Evolutionary conservation across 106 monocot genomes (phyloP), one percentile per base, ranked within the genome.

Genomic region (Allium cepa): DNA sequence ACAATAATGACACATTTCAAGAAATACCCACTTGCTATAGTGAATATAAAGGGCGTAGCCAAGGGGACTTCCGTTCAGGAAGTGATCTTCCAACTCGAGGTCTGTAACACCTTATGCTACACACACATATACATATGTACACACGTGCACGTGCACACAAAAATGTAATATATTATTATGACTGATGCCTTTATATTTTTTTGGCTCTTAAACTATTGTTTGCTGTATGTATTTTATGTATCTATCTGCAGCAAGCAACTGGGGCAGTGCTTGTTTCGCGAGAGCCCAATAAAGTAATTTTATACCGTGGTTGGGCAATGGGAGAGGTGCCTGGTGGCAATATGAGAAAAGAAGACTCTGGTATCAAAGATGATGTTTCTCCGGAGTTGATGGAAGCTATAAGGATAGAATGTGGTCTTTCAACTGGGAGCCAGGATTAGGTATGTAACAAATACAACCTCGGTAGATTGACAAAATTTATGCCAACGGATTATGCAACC

Each of bases 11-110:
- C 87, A n/a, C 97, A 92, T 75, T 97, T 97, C 74, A 72, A 70
- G 73, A 97, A 90, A 80, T 59, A 97, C 62, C 89, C 87, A 56
- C 89, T 97, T 57, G 97, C 97, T 10, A 90, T 97, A 66, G 92
- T 97, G 64, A 92, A 97, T 69, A 90, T 97, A 10, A 92, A 97
- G 69, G 81, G 79, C 17, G 80, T 80, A 72, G 97, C 88, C 47
- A 78, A 86, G 14, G 97, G 87, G 18, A 97, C 97, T 48, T 84
- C 97, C 49, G 82, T 87, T 15, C 89, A 87, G 51, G 87, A 90
- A 64, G 53, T 97, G 69, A 80, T 97, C 70, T 87, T 81, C 58
- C 70, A 92, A 75, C 77, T 97, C 13, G 97, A 97, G 92, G 97
- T 97, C 69, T 46, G 56, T 60, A 8, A 36, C 36, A 36, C 3